Conservation (phyloP, 1,139 yeast genomes). For the Pichia sp. region DNA sequence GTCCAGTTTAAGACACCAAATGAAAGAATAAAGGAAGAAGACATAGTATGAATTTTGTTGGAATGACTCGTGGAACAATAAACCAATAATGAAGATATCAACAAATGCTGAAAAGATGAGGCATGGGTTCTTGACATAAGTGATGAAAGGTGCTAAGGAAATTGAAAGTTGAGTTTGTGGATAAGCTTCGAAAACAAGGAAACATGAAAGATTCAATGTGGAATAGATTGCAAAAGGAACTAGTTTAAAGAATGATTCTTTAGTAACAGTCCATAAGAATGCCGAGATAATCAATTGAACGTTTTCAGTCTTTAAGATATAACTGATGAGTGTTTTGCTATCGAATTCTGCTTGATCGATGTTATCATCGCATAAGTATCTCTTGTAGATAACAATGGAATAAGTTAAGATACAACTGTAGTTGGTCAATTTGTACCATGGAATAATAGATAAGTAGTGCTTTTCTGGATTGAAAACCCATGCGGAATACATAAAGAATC, state of each 20-base stretch:
- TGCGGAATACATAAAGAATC: neutral
- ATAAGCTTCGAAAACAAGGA: slow-evolving; percentile 38
- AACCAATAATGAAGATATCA: slow-evolving; percentile 37
- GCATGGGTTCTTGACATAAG: slow-evolving; percentile 38
- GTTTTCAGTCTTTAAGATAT: slow-evolving; percentile 44
- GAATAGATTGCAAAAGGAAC: slow-evolving; percentile 49
- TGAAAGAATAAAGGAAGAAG: slow-evolving; percentile 37
- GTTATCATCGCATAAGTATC: slow-evolving; percentile 27
- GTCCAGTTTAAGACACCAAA: slow-evolving; percentile 44
- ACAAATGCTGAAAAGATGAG: slow-evolving; percentile 39
- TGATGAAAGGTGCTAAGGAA: slow-evolving; percentile 38
- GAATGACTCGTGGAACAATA: slow-evolving; percentile 36
- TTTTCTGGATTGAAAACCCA: slow-evolving; percentile 4
- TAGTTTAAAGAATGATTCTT: slow-evolving; percentile 36
- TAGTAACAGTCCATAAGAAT: slow-evolving; percentile 36
- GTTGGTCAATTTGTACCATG: slow-evolving; percentile 27
- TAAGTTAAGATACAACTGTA: slow-evolving; percentile 34
- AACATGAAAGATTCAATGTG: slow-evolving; percentile 40
- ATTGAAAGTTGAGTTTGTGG: slow-evolving; percentile 35
- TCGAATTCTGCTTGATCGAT: slow-evolving; percentile 24
- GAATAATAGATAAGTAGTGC: neutral
- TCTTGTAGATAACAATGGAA: slow-evolving; percentile 34
- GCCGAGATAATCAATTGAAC: slow-evolving; percentile 43
- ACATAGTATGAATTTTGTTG: slow-evolving; percentile 30
- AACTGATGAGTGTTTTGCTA: slow-evolving; percentile 16